Base-by-base conservation (phyloP, 768 basidiomycete genomes). In the Boletus vermiculosoides region DNA sequence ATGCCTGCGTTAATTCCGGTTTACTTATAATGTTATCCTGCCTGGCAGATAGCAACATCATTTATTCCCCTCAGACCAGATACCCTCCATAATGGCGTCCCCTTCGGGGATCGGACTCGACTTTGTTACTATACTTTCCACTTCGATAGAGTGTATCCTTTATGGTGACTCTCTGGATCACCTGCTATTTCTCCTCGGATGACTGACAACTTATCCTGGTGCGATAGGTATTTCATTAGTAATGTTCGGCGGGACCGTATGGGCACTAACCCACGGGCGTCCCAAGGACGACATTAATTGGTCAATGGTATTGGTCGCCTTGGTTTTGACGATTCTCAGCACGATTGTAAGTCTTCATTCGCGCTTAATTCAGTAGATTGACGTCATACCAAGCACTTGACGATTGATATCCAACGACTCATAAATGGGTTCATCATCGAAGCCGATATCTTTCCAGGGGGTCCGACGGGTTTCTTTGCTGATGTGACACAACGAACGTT, bases 391-490 rank as follows among this genome's bases (percentile, higher is more conserved):
- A 62, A 69, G 67, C 70, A 71, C 30, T 30, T 71, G 20, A 53
- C 20, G 13, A 50, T 66, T 16, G 61, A 70, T 54, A 61, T 68
- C 45, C 53, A 58, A 9, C 65, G 71, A 30, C 48, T 71, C 3
- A n/a, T 63, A 41, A 53, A 61, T 13, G 73, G 71, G 7, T 65
- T 74, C n/a, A 50, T 70, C 25, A 42, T 22, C 34, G 41, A 64
- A 46, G 59, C 67, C 10, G 52, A 55, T 25, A 62, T 25, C 10
- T 56, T 56, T 23, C 64, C 66, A 6, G 67, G 67, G 0, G 72
- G 71, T 10, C 67, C 73, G 3, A 10, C 51, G 9, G 64, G 50
- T 4, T 74, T 67, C 54, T 73, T 74, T 57, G 64, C 63, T 4
- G 65, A 70, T 48, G 50, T 57, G 6, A 64, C 63, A 42, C 63